phyloP scores from a whole-genome alignment of 176 grass and related monocot species.

The Themeda triandra region DNA sequence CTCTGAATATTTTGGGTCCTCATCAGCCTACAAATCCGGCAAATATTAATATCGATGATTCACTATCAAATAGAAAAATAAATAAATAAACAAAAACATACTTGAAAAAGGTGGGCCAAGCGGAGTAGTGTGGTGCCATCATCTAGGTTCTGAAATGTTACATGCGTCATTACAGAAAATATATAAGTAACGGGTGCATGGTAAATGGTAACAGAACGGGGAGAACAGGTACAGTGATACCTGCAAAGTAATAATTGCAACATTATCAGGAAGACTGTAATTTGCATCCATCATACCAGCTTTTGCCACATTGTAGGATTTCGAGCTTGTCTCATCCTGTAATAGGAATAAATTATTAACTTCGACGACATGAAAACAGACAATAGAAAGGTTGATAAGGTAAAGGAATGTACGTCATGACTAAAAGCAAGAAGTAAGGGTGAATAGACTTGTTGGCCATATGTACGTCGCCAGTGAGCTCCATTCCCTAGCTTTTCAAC shows the following conservation, averaged over 20 bases:
- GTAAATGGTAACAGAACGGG: not conserved
- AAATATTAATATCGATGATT: not conserved
- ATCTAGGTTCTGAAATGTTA: constrained; percentile 63
- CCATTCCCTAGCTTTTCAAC: constrained; percentile 66
- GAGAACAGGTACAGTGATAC: constrained; percentile 10
- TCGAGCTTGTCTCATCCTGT: constrained; percentile 33
- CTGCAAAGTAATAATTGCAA: constrained; percentile 85
- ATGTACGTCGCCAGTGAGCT: constrained; percentile 71
- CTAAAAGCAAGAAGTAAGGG: constrained; percentile 82
- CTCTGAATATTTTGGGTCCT: constrained; percentile 64
- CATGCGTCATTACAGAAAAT: not conserved
- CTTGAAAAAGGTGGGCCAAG: constrained; percentile 86
- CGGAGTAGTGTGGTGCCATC: constrained; percentile 77
- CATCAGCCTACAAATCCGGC: constrained; percentile 36
- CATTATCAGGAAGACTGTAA: constrained; percentile 85
- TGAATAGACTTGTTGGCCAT: constrained; percentile 82
- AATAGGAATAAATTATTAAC: no score
- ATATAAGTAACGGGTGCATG: not conserved
- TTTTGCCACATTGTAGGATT: constrained; percentile 48
- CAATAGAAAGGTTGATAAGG: no score
- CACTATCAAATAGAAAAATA: not conserved
- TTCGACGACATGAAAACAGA: no score
- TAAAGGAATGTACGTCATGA: not conserved
- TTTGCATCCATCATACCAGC: constrained; percentile 52
- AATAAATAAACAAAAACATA: constrained; percentile 18